phyloP scores from a whole-genome alignment of 257 asterid species.

The Agastache rugosa region DNA sequence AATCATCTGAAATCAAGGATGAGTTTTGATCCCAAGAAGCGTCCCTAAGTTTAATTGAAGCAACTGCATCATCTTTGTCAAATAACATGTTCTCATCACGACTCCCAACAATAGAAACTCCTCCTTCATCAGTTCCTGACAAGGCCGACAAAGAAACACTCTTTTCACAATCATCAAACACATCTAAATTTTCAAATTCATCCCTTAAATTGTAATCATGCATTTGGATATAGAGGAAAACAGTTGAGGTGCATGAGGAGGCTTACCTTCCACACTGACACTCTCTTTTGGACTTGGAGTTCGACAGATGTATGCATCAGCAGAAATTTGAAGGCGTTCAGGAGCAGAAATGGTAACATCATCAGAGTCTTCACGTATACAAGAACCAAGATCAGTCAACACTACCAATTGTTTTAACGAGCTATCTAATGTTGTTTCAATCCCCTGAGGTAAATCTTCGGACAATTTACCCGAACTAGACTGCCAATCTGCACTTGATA shows the following conservation, averaged over 20 bases:
- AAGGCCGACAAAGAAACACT: constrained; percentile 20
- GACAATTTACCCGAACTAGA: constrained; percentile 22
- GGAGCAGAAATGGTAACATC: constrained; percentile 33
- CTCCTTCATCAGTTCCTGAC: constrained; percentile 31
- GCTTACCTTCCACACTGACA: neutral
- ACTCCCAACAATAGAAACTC: constrained; percentile 28
- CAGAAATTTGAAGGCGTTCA: constrained; percentile 35
- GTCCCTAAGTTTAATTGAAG: constrained; percentile 25
- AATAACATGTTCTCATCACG: constrained; percentile 24
- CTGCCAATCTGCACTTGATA: constrained; percentile 26
- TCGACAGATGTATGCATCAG: constrained; percentile 28
- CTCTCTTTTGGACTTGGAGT: constrained; percentile 35
- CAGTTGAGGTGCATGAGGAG: neutral
- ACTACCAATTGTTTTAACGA: neutral
- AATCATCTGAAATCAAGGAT: constrained; percentile 34
- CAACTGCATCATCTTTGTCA: constrained; percentile 33
- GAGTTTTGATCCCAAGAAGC: constrained; percentile 16
- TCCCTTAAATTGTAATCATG: neutral
- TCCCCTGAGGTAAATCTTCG: constrained; percentile 22
- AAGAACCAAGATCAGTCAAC: neutral
- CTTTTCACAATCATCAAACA: constrained; percentile 35
- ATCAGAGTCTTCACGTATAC: neutral
- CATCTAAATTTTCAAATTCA: constrained; percentile 37
- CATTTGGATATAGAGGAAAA: neutral
- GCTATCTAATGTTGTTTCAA: constrained; percentile 12